Conservation (phyloP, 139 green algal genomes). For the Spirogloea muscicola region DNA sequence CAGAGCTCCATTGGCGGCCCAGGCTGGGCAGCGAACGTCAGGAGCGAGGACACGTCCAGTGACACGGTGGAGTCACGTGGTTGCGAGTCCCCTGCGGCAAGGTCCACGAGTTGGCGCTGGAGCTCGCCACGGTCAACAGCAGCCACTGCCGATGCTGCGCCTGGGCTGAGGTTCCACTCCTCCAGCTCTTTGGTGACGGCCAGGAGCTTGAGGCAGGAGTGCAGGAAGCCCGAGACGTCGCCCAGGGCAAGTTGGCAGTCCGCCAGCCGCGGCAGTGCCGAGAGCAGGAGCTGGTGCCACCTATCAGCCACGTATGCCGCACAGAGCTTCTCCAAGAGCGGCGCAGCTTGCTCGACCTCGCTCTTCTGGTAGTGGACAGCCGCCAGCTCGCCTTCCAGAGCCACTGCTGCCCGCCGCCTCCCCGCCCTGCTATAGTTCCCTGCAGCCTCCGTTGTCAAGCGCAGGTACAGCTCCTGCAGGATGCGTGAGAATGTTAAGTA, state of each 20-base stretch:
- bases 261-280: slow-evolving; percentile 22
- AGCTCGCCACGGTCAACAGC: too few species aligned
- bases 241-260: slow-evolving; percentile 29
- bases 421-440: not conserved
- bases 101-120: too few species aligned
- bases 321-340: slow-evolving; percentile 39
- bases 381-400: slow-evolving; percentile 1
- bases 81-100: too few species aligned
- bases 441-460: not conserved
- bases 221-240: slow-evolving; percentile 15
- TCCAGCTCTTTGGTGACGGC: not conserved
- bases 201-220: not conserved
- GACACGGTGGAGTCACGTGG: too few species aligned
- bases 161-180: too few species aligned
- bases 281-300: slow-evolving; percentile 39
- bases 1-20: slow-evolving; percentile 20
- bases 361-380: not conserved
- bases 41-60: slow-evolving; percentile 16
- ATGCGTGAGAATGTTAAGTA: too few species aligned
- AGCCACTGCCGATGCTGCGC: too few species aligned
- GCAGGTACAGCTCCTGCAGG: not conserved
- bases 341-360: slow-evolving; percentile 13
- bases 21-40: slow-evolving; percentile 16
- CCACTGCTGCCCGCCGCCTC: not conserved
- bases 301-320: slow-evolving; percentile 22